Base-by-base conservation (phyloP, 148 eudicot genomes). In the Limonium bicolor region DNA sequence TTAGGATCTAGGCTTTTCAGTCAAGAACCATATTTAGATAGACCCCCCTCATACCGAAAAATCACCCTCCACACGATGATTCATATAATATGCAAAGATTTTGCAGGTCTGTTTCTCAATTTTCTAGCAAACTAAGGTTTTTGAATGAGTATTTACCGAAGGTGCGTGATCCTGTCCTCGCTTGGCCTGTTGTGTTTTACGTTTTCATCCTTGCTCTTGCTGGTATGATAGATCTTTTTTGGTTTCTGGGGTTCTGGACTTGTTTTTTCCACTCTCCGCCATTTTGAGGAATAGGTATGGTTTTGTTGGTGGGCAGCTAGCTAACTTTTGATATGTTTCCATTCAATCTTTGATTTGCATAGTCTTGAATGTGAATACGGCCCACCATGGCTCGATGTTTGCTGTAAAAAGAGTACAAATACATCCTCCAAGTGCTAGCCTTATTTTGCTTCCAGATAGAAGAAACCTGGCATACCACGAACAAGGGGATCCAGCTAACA, bases 91-190 rank as follows among this genome's bases (percentile, higher is more conserved):
- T 77, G 27, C 41, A 58, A 47, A 77, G 80, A 41, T 36, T 79
- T 47, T 71, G 67, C 48, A 75, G 73, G 6, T 73, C 78, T 0
- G 51, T 78, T 47, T 24, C 50, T 20, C 62, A 56, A 31, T 66
- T 72, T 56, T 70, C 71, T 0, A 52, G 34, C 27, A 74, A 47
- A 42, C 45, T 88, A 27, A 74, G 87, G 36, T 63, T 74, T 56
- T 59, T 88, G 62, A 88, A 88, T 59, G 94, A 88, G 60, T 84
- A 50, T 47, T 64, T 88, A 76, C 97, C 97, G 2, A 94, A 88
- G 51, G 97, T 83, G 74, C 87, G 97, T 29, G 75, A 88, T 59
- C 97, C 97, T 7, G 25, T 68, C 22, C 74, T 59, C 40, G 86
- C 76, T 14, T 88, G 97, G 97, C 71, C 80, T 42, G 86, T 88